phyloP scores from a whole-genome alignment of 2,329 filamentous ascomycete genomes.

The Neodidymelliopsis sp. region DNA sequence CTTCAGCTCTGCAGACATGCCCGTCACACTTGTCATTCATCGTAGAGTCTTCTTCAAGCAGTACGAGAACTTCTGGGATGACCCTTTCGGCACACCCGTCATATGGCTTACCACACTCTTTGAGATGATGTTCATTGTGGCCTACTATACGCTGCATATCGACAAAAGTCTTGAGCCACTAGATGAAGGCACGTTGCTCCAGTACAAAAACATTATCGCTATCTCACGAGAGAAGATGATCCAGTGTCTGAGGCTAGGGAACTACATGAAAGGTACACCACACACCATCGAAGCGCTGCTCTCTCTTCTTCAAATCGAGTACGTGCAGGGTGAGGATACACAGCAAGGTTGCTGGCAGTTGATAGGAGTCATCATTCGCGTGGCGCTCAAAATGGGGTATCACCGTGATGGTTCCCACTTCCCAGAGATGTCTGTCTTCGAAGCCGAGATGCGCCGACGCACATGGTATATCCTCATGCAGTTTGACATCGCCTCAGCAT shows the following conservation, averaged over 20 bases:
- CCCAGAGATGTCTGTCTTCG: slow-evolving; percentile 34
- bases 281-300: slow-evolving; percentile 28
- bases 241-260: slow-evolving; percentile 6
- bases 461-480: slow-evolving; percentile 38
- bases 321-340: slow-evolving; percentile 29
- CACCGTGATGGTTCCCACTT: slow-evolving; percentile 43
- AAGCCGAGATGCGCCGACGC: slow-evolving; percentile 45
- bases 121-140: slow-evolving; percentile 3
- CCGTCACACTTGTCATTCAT: slow-evolving; percentile 7
- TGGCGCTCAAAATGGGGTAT: slow-evolving; percentile 48
- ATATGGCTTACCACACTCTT: slow-evolving; percentile 8
- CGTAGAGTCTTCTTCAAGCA: slow-evolving; percentile 2
- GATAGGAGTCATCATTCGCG: slow-evolving; percentile 30
- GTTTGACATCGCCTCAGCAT: slow-evolving; percentile 39
- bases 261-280: slow-evolving; percentile 29
- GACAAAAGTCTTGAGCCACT: neutral
- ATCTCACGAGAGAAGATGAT: neutral
- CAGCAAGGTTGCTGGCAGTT: slow-evolving; percentile 36
- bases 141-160: neutral
- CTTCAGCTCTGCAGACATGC: slow-evolving; percentile 24
- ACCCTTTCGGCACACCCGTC: neutral
- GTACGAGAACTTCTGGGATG: slow-evolving; percentile 16
- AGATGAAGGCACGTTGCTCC: neutral
- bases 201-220: neutral
- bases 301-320: slow-evolving; percentile 28